phyloP scores from a whole-genome alignment of 1,284 basidiomycete species.

The Ustilago cynodontis region DNA sequence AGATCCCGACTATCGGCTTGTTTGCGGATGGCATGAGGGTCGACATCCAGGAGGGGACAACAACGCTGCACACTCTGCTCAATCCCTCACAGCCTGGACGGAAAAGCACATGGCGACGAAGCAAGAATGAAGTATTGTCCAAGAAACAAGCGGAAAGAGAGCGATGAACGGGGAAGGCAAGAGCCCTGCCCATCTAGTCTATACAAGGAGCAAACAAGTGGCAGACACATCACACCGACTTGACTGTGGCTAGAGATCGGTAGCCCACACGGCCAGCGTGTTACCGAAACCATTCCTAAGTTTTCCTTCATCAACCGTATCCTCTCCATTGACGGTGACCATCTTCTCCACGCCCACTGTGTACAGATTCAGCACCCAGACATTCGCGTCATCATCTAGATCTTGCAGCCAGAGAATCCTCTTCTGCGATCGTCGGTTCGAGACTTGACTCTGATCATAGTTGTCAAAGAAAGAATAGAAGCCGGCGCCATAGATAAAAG shows the following conservation, averaged over 20 bases:
- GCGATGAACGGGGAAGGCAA: neutral
- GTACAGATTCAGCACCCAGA: constrained; percentile 55
- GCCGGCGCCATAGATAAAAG: constrained; percentile 55
- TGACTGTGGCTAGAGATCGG: constrained; percentile 1
- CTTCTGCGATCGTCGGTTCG: constrained; percentile 51
- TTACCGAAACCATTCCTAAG: constrained; percentile 59
- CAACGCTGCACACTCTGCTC: neutral
- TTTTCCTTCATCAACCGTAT: constrained; percentile 35
- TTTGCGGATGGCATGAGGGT: no score
- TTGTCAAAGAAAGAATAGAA: constrained; percentile 63
- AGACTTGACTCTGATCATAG: constrained; percentile 49
- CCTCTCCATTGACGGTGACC: constrained; percentile 44
- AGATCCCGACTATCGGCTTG: no score
- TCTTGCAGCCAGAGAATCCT: constrained; percentile 52
- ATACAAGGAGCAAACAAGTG: neutral
- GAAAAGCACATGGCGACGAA: neutral
- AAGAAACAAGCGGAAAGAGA: neutral
- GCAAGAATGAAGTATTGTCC: neutral
- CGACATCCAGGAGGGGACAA: no score
- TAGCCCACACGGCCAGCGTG: constrained; percentile 45
- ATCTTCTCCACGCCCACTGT: constrained; percentile 56
- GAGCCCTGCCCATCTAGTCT: no score
- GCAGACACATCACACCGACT: no score
- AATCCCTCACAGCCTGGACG: neutral
- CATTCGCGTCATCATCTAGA: constrained; percentile 16